Conservation (phyloP, 768 basidiomycete genomes). For the Pleurotus salmoneostramineus region DNA sequence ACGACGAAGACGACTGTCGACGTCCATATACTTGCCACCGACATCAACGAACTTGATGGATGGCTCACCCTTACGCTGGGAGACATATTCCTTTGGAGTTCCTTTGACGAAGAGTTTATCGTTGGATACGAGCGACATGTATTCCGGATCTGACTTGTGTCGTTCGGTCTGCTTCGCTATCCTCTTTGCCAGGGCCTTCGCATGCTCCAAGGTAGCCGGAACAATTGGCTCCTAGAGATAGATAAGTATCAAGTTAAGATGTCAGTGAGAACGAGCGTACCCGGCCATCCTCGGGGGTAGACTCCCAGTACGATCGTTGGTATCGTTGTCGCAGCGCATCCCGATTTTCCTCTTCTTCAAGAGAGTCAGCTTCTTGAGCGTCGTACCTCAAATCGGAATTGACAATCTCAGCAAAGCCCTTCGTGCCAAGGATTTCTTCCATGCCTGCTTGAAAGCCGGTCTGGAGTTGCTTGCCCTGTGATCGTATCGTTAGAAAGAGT, state of each 20-base stretch:
- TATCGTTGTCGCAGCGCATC: slow-evolving; percentile 59
- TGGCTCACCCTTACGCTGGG: slow-evolving; percentile 42
- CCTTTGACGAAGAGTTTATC: slow-evolving; percentile 32
- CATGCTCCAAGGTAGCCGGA: slow-evolving; percentile 49
- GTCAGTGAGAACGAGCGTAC: slow-evolving; percentile 29
- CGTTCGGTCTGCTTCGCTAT: slow-evolving; percentile 26
- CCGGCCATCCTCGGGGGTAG: slow-evolving; percentile 61
- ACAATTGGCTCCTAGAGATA: slow-evolving; percentile 56
- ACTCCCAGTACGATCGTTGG: slow-evolving; percentile 77
- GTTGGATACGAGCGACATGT: slow-evolving; percentile 34
- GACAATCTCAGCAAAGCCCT: slow-evolving; percentile 8
- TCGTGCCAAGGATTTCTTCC: slow-evolving; percentile 74
- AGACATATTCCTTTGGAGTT: slow-evolving; percentile 29
- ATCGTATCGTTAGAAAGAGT: slow-evolving; percentile 5
- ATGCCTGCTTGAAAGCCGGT: slow-evolving; percentile 78
- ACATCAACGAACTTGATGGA: slow-evolving; percentile 70
- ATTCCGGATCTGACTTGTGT: slow-evolving; percentile 32
- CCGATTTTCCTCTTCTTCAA: slow-evolving; percentile 53
- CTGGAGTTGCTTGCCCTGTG: slow-evolving; percentile 64
- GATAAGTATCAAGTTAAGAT: not conserved
- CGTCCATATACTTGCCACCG: slow-evolving; percentile 64
- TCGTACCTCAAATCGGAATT: slow-evolving; percentile 22
- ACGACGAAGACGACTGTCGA: slow-evolving; percentile 41
- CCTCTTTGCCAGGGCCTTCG: slow-evolving; percentile 34
- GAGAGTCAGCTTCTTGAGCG: slow-evolving; percentile 55